Conservation (phyloP, 2,329 filamentous ascomycete genomes). For the Fusarium sp. region DNA sequence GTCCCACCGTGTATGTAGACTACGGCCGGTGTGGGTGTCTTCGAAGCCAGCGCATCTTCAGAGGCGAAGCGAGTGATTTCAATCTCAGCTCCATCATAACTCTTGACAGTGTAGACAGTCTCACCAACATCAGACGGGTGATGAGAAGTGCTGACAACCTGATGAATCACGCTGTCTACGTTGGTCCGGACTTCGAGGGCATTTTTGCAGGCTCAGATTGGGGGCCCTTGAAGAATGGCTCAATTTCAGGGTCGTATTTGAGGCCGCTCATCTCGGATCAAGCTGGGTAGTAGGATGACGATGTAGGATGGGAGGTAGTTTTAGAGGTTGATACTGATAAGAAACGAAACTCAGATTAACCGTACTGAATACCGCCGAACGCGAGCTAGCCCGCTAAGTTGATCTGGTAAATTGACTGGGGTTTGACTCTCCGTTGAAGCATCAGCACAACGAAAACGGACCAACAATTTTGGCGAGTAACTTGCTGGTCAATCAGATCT, state of each 20-base stretch:
- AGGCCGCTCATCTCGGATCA: slow-evolving; percentile 7
- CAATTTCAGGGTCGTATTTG: slow-evolving; percentile 12
- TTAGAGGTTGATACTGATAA: neutral
- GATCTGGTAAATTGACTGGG: no score
- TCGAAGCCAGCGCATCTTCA: neutral
- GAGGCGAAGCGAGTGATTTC: slow-evolving; percentile 18
- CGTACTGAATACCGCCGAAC: neutral
- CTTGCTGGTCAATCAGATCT: no score
- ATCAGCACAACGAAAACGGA: no score
- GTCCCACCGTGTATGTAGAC: slow-evolving; percentile 40
- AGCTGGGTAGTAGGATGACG: neutral
- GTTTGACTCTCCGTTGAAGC: no score
- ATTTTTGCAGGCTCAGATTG: neutral
- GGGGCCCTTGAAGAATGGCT: neutral
- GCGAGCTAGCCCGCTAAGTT: no score
- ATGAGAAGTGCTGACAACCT: neutral
- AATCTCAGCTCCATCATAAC: slow-evolving; percentile 8
- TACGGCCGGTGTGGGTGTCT: slow-evolving; percentile 2
- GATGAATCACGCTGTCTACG: neutral
- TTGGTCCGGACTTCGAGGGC: neutral
- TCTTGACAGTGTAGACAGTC: slow-evolving; percentile 10
- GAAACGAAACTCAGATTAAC: neutral
- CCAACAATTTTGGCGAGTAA: no score
- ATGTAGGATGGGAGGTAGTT: neutral
- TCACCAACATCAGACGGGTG: slow-evolving; percentile 3